Base-by-base conservation (phyloP, 1,284 basidiomycete genomes). In the Ceratobasidium sp. region DNA sequence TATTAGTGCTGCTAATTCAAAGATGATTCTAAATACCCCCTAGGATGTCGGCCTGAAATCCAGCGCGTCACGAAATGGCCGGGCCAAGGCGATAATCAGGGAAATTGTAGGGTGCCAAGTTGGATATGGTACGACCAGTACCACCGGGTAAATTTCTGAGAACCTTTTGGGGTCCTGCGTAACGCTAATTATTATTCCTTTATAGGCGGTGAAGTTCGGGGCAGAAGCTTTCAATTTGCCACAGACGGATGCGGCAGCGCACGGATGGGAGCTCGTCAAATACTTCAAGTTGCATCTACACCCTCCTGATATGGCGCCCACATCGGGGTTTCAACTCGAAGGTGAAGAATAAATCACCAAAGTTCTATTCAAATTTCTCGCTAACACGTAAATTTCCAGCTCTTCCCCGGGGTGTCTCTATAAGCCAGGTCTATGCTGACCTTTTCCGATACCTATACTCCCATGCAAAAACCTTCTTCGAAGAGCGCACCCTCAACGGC, bases 221-320 rank as follows among this genome's bases (percentile, higher is more conserved):
- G 60, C 75, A 22, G 63, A 60, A 50, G 73, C 72, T 22, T 8
- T n/a, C 33, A 59, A 14, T 15, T 9, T 24, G 36, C 29, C 56
- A 60, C 15, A 22, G 17, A 31, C 27, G 6, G 45, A 60, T 45
- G 75, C 60, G 9, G 41, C 29, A 31, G 75, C 59, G 0, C 22
- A 51, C 1, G 67, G 50, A n/a, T 75, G 56, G 44, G 6, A 75
- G 29, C 74, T 75, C 1, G 74, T 45, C 36, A 75, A 72, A 27
- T 15, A 71, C 14, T 75, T 75, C 44, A 72, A 75, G 41, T 45
- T 75, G 3, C 41, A 63, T 45, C 64, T 76, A 11, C 73, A 76
- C 24, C 73, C 75, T 9, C 31, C 31, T 0, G 53, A 44, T 19
- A 45, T 74, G 63, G 36, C 29, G 29, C n/a, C 29, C 9, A 48